phyloP scores from a whole-genome alignment of 306 rosid species.

The Phaseolus lunatus region DNA sequence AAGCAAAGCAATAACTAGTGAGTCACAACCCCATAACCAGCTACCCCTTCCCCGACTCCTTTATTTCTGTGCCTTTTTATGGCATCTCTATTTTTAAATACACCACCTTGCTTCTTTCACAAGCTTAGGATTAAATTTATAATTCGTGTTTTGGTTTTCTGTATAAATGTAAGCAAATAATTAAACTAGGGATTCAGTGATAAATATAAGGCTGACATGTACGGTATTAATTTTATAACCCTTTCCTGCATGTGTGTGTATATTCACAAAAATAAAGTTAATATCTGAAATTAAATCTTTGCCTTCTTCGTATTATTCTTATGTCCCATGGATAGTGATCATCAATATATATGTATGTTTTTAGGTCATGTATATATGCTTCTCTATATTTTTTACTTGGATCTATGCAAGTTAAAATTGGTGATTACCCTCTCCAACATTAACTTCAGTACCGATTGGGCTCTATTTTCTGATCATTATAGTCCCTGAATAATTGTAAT shows the following conservation, averaged over 20 bases:
- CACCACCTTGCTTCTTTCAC: conserved; percentile 16
- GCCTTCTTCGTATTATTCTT: neutral
- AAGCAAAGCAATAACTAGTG: conserved; percentile 29
- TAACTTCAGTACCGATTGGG: neutral
- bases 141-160: conserved; percentile 1
- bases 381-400: neutral
- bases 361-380: conserved; percentile 22
- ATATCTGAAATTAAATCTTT: neutral
- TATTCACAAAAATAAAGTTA: neutral
- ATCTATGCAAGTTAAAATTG: neutral
- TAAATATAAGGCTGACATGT: conserved; percentile 10
- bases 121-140: neutral
- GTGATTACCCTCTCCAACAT: neutral
- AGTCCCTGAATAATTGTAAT: neutral
- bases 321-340: neutral
- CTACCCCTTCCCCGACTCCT: neutral
- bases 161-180: neutral
- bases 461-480: neutral
- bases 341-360: neutral
- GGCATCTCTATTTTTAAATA: neutral
- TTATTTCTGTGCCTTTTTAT: conserved; percentile 40
- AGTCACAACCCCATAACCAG: neutral
- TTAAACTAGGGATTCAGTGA: conserved; percentile 20
- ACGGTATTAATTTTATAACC: conserved; percentile 26
- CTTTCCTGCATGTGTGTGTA: conserved; percentile 21